Evolutionary conservation across 1,284 basidiomycete genomes (phyloP).

Genomic region (Tilletia caries): DNA sequence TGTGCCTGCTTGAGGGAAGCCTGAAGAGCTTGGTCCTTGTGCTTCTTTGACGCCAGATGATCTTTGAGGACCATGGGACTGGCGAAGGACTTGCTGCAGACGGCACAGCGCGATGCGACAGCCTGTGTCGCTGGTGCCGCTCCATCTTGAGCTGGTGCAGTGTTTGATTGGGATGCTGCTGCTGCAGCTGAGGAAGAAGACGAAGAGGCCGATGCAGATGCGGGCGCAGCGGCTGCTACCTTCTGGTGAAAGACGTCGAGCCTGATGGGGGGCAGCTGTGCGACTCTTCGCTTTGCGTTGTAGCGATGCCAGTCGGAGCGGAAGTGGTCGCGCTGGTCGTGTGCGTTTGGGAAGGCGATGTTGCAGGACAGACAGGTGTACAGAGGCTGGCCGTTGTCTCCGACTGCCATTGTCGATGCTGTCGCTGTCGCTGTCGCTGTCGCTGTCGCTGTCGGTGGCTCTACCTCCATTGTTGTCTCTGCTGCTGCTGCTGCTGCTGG

Average conservation of each 20-base stretch:
- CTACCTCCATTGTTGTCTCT: no score
- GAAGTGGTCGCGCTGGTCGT: constrained; percentile 87
- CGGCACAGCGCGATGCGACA: background rate
- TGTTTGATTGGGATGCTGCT: background rate
- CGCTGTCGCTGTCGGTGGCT: background rate
- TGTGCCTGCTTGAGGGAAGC: constrained; percentile 4
- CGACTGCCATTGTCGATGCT: constrained; percentile 21
- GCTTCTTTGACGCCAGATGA: constrained; percentile 84
- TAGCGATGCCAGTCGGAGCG: constrained; percentile 93
- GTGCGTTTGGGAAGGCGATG: constrained; percentile 78
- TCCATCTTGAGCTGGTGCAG: background rate
- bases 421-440: background rate
- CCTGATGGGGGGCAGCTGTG: constrained; percentile 81
- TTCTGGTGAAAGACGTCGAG: constrained; percentile 81
- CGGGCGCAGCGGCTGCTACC: constrained; percentile 65
- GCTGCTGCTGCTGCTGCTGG: no score
- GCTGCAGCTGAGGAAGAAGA: background rate
- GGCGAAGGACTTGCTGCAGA: constrained; percentile 77
- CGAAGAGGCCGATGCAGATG: background rate
- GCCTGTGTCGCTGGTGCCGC: no score
- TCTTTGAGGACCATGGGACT: constrained; percentile 84
- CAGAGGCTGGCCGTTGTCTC: constrained; percentile 31
- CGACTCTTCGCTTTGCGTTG: constrained; percentile 95
- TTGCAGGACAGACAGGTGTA: constrained; percentile 85
- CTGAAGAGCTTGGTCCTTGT: constrained; percentile 63